Conservation (phyloP, 257 asterid species). For the Nicotiana obtusifolia region DNA sequence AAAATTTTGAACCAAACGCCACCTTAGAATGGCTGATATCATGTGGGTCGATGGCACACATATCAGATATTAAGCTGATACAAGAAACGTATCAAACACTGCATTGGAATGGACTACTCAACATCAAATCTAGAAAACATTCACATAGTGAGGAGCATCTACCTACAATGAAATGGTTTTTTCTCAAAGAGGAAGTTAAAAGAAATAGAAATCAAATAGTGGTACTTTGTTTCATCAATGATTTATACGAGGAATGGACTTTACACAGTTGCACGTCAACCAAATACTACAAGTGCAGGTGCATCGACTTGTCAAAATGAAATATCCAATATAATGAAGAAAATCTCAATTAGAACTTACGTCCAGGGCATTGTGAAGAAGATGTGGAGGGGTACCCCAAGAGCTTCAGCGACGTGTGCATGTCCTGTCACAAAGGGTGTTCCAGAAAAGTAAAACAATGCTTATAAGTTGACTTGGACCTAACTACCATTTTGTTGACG, state of each 20-base stretch:
- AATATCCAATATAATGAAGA: not conserved
- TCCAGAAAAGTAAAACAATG: slow-evolving; percentile 8
- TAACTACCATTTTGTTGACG: not conserved
- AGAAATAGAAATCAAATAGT: not conserved
- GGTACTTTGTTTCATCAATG: not conserved
- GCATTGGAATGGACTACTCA: not conserved
- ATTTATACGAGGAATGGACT: not conserved
- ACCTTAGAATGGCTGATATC: not conserved
- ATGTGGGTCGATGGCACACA: not conserved
- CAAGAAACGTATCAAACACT: slow-evolving; percentile 3
- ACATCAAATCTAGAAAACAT: not conserved
- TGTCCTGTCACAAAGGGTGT: slow-evolving; percentile 55
- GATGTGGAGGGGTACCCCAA: slow-evolving; percentile 93
- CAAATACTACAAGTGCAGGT: not conserved
- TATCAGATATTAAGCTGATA: slow-evolving; percentile 32
- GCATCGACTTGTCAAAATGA: not conserved
- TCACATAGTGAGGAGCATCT: not conserved
- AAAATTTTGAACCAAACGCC: not conserved
- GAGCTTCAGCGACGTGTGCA: slow-evolving; percentile 97
- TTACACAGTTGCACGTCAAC: not conserved
- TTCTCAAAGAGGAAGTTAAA: not conserved
- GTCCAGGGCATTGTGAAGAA: slow-evolving; percentile 99
- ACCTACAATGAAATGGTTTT: not conserved
- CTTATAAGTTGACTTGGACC: not conserved
- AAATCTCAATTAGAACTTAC: slow-evolving; percentile 42